Evolutionary conservation across 2,329 filamentous ascomycete species (phyloP).

Genomic region (Penicillium sp.): DNA sequence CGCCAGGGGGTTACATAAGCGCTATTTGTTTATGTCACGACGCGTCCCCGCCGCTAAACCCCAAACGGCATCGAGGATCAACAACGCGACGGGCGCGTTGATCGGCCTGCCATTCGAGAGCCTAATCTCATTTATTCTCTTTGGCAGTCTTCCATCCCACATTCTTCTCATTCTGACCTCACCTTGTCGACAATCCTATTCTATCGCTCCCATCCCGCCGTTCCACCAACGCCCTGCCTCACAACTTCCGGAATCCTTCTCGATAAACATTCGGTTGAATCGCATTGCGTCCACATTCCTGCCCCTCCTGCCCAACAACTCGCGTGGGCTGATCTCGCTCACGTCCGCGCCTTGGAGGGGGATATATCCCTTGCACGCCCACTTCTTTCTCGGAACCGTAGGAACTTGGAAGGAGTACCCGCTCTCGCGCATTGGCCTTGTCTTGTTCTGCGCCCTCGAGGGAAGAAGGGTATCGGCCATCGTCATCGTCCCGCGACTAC

Average conservation of each 20-base stretch:
- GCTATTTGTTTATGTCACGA: constrained; percentile 28
- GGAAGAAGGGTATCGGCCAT: constrained; percentile 3
- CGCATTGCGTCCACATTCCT: constrained; percentile 9
- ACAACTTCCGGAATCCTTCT: not conserved
- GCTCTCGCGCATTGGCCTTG: not conserved
- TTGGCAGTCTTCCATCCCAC: constrained; percentile 1
- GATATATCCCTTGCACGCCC: constrained; percentile 26
- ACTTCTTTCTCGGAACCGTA: constrained; percentile 9
- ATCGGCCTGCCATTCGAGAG: constrained; percentile 1
- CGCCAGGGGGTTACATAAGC: constrained; percentile 5
- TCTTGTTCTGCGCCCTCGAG: not conserved
- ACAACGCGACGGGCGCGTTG: constrained; percentile 33
- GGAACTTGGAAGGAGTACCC: constrained; percentile 15
- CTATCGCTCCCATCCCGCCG: not conserved
- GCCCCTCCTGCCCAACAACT: constrained; percentile 11
- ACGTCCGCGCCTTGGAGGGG: constrained; percentile 17
- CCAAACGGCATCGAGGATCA: constrained; percentile 32
- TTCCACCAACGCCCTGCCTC: not conserved
- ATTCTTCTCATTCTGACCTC: constrained; percentile 1
- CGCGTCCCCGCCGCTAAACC: constrained; percentile 34
- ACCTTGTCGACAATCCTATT: not conserved
- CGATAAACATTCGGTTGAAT: not conserved
- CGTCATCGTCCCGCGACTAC: constrained; percentile 6
- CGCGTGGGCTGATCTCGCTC: constrained; percentile 20
- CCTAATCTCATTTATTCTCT: constrained; percentile 10